Evolutionary conservation across 352 stramenopile genomes (phyloP).

Genomic region (Phytopythium delawarense): DNA sequence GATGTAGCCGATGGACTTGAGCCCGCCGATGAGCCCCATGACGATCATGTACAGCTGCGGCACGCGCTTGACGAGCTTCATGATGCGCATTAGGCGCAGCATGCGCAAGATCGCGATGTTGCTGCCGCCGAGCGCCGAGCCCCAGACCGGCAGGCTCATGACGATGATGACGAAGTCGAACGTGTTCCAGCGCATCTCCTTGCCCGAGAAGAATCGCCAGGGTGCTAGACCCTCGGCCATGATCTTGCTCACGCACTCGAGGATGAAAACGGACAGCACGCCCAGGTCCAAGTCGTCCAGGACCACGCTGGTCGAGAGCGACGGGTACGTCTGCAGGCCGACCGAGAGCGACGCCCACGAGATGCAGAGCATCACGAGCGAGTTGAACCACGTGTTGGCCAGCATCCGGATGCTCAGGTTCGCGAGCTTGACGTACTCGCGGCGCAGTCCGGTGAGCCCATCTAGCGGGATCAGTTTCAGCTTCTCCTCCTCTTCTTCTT

Average conservation of each 20-base stretch:
- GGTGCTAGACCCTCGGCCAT: constrained; percentile 63
- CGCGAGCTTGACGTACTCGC: constrained; percentile 26
- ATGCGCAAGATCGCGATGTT: constrained; percentile 84
- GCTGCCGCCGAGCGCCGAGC: constrained; percentile 52
- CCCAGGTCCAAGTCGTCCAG: constrained; percentile 62
- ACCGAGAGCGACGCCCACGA: constrained; percentile 79
- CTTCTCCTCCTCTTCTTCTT: constrained; percentile 25
- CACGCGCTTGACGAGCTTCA: constrained; percentile 88
- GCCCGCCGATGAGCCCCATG: constrained; percentile 83
- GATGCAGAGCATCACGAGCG: constrained; percentile 68
- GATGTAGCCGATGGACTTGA: constrained; percentile 91
- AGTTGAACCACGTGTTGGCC: constrained; percentile 57
- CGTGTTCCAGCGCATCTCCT: constrained; percentile 78
- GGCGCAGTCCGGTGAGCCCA: constrained; percentile 24
- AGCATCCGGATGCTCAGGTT: constrained; percentile 47
- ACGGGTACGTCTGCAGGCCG: constrained; percentile 72
- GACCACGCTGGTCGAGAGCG: constrained; percentile 30
- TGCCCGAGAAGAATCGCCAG: constrained; percentile 71
- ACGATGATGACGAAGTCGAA: constrained; percentile 86
- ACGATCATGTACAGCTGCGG: constrained; percentile 91
- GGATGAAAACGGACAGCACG: constrained; percentile 71
- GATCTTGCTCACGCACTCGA: constrained; percentile 78
- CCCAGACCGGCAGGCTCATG: constrained; percentile 71
- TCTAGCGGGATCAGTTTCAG: constrained; percentile 30
- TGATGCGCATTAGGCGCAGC: constrained; percentile 83